A percentile compares a stretch with the other conserved stretches of the same genome.
Conservation (phyloP, 2,329 filamentous ascomycete genomes). For the Fusarium beomiforme region DNA sequence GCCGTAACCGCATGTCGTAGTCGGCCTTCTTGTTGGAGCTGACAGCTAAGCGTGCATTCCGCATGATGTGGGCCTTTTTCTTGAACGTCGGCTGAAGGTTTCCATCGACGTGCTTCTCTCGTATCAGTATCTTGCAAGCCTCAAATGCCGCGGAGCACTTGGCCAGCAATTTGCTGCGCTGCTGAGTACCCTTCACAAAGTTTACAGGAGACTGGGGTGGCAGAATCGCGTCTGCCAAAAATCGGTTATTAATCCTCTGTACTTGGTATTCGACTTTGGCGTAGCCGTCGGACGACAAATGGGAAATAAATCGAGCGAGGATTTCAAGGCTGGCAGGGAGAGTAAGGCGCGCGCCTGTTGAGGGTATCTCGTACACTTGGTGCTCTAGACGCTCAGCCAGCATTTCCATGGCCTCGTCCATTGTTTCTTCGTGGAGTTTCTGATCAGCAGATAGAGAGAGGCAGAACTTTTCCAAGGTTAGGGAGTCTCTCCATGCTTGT, state of each 20-base stretch:
- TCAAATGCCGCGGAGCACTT: slow-evolving; percentile 92
- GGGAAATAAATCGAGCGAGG: slow-evolving; percentile 78
- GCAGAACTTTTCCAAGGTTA: slow-evolving; percentile 79
- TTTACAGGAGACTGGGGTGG: slow-evolving; percentile 79
- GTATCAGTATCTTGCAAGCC: slow-evolving; percentile 76
- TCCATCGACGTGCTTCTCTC: slow-evolving; percentile 74
- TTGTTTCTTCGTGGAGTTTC: slow-evolving; percentile 50
- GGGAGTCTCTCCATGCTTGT: slow-evolving; percentile 69
- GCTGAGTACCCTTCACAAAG: slow-evolving; percentile 69
- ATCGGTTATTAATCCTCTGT: slow-evolving; percentile 64
- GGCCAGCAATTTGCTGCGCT: slow-evolving; percentile 77
- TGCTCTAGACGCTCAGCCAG: slow-evolving; percentile 46
- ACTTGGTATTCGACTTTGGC: slow-evolving; percentile 69
- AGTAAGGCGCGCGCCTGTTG: slow-evolving; percentile 81
- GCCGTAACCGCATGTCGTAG: slow-evolving; percentile 84
- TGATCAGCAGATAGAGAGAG: slow-evolving; percentile 78
- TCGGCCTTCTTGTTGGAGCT: slow-evolving; percentile 77
- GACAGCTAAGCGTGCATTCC: slow-evolving; percentile 88
- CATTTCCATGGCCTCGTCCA: slow-evolving; percentile 22
- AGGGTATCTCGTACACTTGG: slow-evolving; percentile 67
- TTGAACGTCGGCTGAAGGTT: slow-evolving; percentile 78
- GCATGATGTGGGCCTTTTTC: slow-evolving; percentile 79
- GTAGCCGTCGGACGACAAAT: slow-evolving; percentile 56
- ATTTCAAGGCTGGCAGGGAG: slow-evolving; percentile 78
- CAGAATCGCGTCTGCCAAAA: slow-evolving; percentile 80